phyloP scores from a whole-genome alignment of 768 basidiomycete genomes.

The Strobilomyces confusus region DNA sequence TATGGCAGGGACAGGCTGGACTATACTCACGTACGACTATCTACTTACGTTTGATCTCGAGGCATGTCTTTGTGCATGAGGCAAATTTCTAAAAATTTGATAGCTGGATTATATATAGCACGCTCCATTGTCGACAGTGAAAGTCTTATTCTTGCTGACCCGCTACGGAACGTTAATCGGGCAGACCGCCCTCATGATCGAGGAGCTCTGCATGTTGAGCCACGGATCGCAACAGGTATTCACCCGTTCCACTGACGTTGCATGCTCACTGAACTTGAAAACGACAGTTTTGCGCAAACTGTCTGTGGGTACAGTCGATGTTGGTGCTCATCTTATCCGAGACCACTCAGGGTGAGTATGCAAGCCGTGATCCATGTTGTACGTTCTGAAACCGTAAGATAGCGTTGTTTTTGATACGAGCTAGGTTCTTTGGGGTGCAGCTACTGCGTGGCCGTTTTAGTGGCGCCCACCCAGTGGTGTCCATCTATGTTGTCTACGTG shows the following conservation, averaged over 20 bases:
- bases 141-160: constrained; percentile 1
- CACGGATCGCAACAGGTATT: constrained; percentile 4
- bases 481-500: constrained; percentile 9
- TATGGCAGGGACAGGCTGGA: not conserved
- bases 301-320: not conserved
- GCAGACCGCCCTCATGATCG: constrained; percentile 6
- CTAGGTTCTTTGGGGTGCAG: constrained; percentile 16
- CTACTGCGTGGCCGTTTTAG: not conserved
- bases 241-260: not conserved
- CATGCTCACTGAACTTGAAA: not conserved
- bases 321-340: constrained; percentile 2
- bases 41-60: no score
- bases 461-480: not conserved
- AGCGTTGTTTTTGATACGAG: constrained; percentile 18
- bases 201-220: constrained; percentile 12
- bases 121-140: constrained; percentile 2
- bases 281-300: constrained; percentile 7
- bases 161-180: constrained; percentile 2
- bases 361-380: not conserved
- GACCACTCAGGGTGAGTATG: constrained; percentile 10
- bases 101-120: constrained; percentile 8
- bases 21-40: constrained; percentile 6
- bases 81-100: not conserved
- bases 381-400: not conserved
- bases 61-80: not conserved